Evolutionary conservation across 257 asterid species (phyloP).

Genomic region (Cinchona pubescens): DNA sequence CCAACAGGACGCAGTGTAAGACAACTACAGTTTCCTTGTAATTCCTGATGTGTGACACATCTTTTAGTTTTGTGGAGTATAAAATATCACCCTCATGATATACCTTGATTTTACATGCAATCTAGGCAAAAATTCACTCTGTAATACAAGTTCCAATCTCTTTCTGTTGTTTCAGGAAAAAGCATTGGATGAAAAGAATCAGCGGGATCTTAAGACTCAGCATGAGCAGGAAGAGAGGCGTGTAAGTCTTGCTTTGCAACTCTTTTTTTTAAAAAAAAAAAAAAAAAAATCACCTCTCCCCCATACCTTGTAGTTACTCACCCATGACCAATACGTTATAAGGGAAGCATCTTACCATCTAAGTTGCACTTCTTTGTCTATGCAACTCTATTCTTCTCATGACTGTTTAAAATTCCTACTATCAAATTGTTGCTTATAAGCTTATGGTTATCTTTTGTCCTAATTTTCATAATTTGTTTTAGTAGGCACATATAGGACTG

Average conservation of each 20-base stretch:
- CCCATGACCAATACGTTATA: too few species aligned
- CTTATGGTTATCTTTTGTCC: background rate
- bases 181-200: conserved; percentile 86
- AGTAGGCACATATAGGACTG: background rate
- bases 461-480: background rate
- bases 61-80: background rate
- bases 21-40: background rate
- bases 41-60: background rate
- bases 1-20: background rate
- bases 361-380: too few species aligned
- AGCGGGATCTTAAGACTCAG: conserved; percentile 76
- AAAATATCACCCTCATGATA: background rate
- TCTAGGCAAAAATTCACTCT: background rate
- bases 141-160: background rate
- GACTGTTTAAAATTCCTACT: background rate
- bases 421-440: background rate
- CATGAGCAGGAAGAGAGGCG: conserved; percentile 79
- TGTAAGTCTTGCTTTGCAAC: conserved; percentile 44
- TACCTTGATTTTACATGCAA: background rate
- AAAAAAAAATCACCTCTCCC: too few species aligned
- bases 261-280: too few species aligned
- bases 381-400: conserved; percentile 5
- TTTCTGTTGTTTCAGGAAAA: conserved; percentile 51
- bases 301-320: too few species aligned
- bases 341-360: too few species aligned